phyloP scores from a whole-genome alignment of 169 alveolate species.

The Plasmodium inui region DNA sequence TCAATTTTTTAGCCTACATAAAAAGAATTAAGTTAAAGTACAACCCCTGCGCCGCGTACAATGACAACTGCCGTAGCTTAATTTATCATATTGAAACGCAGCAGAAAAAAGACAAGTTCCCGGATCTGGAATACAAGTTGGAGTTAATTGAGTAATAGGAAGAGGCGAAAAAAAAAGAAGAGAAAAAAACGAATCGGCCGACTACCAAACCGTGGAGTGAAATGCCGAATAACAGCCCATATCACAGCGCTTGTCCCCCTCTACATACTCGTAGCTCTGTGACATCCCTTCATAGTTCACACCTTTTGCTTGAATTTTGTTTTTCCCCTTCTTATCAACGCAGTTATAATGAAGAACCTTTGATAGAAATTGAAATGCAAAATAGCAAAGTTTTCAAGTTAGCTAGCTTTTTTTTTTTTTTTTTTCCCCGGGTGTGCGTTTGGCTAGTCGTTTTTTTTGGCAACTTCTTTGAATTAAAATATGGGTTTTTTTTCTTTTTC shows the following conservation, averaged over 20 bases:
- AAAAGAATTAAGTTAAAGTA: slow-evolving; percentile 58
- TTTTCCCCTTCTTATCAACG: background rate
- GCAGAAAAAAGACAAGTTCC: slow-evolving; percentile 72
- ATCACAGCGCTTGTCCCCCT: background rate
- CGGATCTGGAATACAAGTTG: slow-evolving; percentile 54
- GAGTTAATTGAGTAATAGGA: slow-evolving; percentile 56
- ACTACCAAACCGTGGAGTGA: background rate
- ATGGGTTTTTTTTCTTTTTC: background rate
- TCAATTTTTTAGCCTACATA: slow-evolving; percentile 65
- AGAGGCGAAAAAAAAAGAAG: background rate
- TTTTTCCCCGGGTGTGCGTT: background rate
- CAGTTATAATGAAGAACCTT: slow-evolving; percentile 72
- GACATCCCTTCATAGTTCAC: background rate
- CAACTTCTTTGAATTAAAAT: background rate
- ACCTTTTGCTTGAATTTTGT: background rate
- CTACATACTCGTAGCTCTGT: background rate
- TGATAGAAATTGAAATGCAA: slow-evolving; percentile 74
- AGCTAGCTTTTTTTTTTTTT: background rate
- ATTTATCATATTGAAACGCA: slow-evolving; percentile 59
- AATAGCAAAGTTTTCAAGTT: slow-evolving; percentile 69
- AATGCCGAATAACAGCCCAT: background rate
- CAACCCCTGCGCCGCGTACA: slow-evolving; percentile 64
- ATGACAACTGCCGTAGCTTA: slow-evolving; percentile 66
- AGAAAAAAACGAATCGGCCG: background rate
- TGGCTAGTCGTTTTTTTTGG: background rate